Base-by-base conservation (phyloP, 1,284 basidiomycete species). In the Trichosporon asahii region DNA sequence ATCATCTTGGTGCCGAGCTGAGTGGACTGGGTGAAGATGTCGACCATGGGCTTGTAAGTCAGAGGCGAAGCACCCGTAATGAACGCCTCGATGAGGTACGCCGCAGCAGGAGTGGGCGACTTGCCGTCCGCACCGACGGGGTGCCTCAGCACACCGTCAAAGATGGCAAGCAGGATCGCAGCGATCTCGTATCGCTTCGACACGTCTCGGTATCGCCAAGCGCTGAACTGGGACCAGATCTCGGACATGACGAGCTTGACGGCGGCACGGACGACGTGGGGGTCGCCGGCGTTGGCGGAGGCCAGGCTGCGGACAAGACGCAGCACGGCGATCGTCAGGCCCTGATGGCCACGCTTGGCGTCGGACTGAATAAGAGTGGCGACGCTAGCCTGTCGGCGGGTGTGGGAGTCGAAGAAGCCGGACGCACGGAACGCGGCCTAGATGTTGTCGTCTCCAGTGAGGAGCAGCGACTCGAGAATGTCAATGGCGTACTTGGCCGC, bases 31-130 rank as follows among this genome's bases (percentile, higher is more conserved):
- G 76, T 77, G 63, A 82, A 67, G 12, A 77, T 73, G 4, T 82
- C 80, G 35, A 81, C 66, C 11, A 81, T 53, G 1, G 80, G 80
- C 66, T 79, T 75, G 68, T 81, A 82, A 1, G 78, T 79, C 15
- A 80, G 69, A 0, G 75, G 74, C 3, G 80, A 79, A 4, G 78
- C 74, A 12, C 73, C 68, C 4, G 74, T 72, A 70, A 82, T 72
- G 71, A 83, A 79, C 14, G 73, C 70, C 27, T 78, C 76, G 65
- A 79, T 71, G 44, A 79, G 73, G 37, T 73, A 74, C 5, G 73
- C 71, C 3, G 80, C 78, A 0, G 78, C 73, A 9, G 70, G 70
- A 1, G 75, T 65, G 6, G 75, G 76, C 1, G 73, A 73, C 18
- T 67, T 61, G 7, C 70, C 73, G 12, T 73, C 72, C 3, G 68